phyloP scores from a whole-genome alignment of 805 yeast genomes.

The Nakazawaea siamensis region DNA sequence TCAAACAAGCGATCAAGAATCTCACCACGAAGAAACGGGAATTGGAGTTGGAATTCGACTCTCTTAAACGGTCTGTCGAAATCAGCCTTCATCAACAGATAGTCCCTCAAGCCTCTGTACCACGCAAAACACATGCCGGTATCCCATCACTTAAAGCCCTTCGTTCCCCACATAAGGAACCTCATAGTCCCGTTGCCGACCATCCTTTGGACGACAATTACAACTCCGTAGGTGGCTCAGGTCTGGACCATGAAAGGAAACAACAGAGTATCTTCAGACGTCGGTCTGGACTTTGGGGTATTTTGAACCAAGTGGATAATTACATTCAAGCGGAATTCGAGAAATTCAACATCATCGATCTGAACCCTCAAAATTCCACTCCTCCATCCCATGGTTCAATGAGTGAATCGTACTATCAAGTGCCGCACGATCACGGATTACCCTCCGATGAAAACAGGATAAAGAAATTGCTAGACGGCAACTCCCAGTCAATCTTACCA shows the following conservation, averaged over 20 bases:
- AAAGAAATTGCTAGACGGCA: slow-evolving; percentile 8
- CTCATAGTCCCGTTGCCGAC: slow-evolving; percentile 4
- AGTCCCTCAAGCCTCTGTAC: slow-evolving; percentile 9
- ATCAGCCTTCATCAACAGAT: slow-evolving; percentile 35
- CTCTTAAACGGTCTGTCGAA: slow-evolving; percentile 40
- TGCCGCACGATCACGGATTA: not conserved
- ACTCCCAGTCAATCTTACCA: slow-evolving; percentile 4
- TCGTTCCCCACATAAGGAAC: slow-evolving; percentile 2
- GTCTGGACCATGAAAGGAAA: not conserved
- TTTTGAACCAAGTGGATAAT: slow-evolving; percentile 8
- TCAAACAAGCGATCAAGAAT: slow-evolving; percentile 45
- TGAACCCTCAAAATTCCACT: slow-evolving; percentile 5
- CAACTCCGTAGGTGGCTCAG: not conserved
- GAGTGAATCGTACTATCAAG: slow-evolving; percentile 3
- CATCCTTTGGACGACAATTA: slow-evolving; percentile 11
- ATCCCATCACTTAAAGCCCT: slow-evolving; percentile 1
- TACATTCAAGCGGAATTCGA: slow-evolving; percentile 11
- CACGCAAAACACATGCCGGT: not conserved
- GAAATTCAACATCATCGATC: slow-evolving; percentile 10
- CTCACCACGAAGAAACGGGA: slow-evolving; percentile 29
- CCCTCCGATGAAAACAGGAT: slow-evolving; percentile 7
- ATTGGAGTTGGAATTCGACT: slow-evolving; percentile 41
- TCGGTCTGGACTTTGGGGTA: slow-evolving; percentile 6
- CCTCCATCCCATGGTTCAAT: not conserved
- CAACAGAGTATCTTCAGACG: too few relatives aligned